A percentile compares a stretch with the other conserved stretches of the same genome.
These are phyloP conservation scores for Pyricularia sp. DNA, from an alignment of 2,329 filamentous ascomycete genomes.

Conservation along the genomic window DNA sequence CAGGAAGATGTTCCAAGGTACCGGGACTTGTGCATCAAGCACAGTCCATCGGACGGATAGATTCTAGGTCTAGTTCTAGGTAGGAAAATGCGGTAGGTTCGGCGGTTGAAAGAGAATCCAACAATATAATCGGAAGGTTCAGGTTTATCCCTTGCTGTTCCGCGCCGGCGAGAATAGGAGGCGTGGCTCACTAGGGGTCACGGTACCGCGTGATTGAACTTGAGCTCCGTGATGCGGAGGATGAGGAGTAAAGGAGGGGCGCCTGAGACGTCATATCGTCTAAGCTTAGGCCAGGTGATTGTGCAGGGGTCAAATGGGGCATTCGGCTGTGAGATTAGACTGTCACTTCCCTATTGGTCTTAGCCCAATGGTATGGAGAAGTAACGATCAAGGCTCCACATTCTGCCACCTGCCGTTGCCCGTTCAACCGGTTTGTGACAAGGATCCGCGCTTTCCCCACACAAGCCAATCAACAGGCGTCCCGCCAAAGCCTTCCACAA, in stretches of 20 bases:
- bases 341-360: neutral
- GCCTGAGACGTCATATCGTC: slow-evolving; percentile 8
- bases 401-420: neutral
- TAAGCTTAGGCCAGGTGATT: neutral
- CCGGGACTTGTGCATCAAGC: neutral
- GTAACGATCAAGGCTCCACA: neutral
- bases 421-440: neutral
- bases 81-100: neutral
- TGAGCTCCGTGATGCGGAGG: neutral
- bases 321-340: neutral
- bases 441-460: slow-evolving; percentile 1
- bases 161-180: neutral
- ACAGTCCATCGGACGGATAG: neutral
- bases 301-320: neutral
- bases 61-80: neutral
- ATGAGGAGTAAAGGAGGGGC: slow-evolving; percentile 4
- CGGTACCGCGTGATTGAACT: neutral
- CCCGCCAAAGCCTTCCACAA: neutral
- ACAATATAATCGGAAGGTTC: neutral
- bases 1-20: neutral
- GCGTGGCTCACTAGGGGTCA: neutral
- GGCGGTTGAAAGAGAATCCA: neutral
- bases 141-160: neutral
- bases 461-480: neutral
- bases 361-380: neutral